Evolutionary conservation across 2,329 filamentous ascomycete species (phyloP).

Genomic region (Fusarium drepaniforme): DNA sequence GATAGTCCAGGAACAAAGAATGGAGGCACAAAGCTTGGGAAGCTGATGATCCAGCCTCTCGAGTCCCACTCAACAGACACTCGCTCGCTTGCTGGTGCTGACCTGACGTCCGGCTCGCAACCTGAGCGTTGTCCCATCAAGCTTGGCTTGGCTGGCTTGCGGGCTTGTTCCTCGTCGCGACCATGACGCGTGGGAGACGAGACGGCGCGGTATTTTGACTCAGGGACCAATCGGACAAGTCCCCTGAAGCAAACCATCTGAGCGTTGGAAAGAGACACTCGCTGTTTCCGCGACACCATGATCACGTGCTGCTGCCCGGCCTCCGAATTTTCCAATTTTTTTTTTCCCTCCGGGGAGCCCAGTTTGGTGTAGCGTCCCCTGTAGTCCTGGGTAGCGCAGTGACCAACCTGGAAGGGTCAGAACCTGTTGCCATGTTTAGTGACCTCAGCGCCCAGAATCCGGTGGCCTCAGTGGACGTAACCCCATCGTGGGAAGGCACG

Average conservation of each 20-base stretch:
- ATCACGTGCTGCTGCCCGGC: slow-evolving; percentile 35
- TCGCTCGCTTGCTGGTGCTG: background rate
- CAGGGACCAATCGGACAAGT: slow-evolving; percentile 36
- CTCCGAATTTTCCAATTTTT: slow-evolving; percentile 19
- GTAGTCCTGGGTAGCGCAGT: slow-evolving; percentile 33
- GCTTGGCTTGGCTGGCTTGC: background rate
- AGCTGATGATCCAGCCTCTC: slow-evolving; percentile 23
- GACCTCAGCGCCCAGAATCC: slow-evolving; percentile 28
- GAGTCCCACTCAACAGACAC: background rate
- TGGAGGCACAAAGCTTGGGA: slow-evolving; percentile 26
- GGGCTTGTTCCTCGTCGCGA: slow-evolving; percentile 34
- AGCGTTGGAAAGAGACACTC: background rate
- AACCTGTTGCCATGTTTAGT: slow-evolving; percentile 18
- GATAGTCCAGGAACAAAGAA: slow-evolving; percentile 33
- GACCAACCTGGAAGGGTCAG: slow-evolving; percentile 20
- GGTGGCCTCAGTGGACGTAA: slow-evolving; percentile 27
- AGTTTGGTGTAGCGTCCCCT: slow-evolving; percentile 26
- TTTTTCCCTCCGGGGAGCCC: slow-evolving; percentile 1
- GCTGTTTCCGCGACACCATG: slow-evolving; percentile 7
- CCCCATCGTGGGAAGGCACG: slow-evolving; percentile 18
- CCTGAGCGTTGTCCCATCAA: background rate
- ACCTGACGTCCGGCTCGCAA: background rate
- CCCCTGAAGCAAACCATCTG: slow-evolving; percentile 30
- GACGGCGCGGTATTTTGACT: slow-evolving; percentile 23
- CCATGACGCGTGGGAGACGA: slow-evolving; percentile 40